phyloP scores from a whole-genome alignment of 257 asterid genomes.

The Jacaranda copaia region DNA sequence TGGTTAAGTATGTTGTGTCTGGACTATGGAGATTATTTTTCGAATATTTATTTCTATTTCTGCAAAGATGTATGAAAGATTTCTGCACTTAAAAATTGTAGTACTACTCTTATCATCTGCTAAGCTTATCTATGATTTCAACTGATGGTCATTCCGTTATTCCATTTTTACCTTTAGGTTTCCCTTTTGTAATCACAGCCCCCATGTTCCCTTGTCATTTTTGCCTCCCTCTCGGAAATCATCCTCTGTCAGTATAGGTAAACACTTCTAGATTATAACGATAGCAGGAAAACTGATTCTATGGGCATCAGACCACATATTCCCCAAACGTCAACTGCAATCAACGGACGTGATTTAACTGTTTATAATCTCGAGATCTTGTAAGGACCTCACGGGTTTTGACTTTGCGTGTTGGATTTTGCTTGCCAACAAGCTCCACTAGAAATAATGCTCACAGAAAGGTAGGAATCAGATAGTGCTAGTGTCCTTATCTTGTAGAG shows the following conservation, averaged over 20 bases:
- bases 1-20: conserved; percentile 2
- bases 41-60: conserved; percentile 17
- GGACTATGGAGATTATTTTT: conserved; percentile 13
- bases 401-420: no score
- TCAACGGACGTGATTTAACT: not conserved
- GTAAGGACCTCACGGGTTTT: not conserved
- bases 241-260: not conserved
- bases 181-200: no score
- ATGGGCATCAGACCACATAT: not conserved
- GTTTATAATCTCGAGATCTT: not conserved
- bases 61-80: conserved; percentile 11
- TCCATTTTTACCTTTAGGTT: not conserved
- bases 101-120: conserved; percentile 5
- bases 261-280: no score
- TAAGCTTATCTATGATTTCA: not conserved
- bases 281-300: no score
- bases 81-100: conserved; percentile 2
- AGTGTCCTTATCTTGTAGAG: conserved; percentile 23
- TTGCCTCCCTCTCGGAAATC: not conserved
- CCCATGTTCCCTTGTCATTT: no score
- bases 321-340: not conserved
- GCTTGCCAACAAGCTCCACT: not conserved
- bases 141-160: not conserved
- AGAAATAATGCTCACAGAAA: not conserved
- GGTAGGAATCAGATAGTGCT: conserved; percentile 16